Conservation (phyloP, 2,329 filamentous ascomycete genomes). For the Botrytis cinerea region DNA sequence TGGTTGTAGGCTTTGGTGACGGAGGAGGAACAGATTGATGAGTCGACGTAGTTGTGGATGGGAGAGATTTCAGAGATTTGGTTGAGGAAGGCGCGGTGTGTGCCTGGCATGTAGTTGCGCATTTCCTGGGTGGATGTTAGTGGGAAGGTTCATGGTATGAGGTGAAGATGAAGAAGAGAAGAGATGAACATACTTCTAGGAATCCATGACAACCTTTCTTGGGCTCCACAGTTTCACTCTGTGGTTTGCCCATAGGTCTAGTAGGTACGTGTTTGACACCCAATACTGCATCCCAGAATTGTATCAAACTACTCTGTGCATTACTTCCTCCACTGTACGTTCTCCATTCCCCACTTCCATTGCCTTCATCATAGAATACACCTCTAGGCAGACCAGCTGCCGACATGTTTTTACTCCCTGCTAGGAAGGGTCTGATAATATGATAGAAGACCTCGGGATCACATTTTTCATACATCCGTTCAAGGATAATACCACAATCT, state of each 20-base stretch:
- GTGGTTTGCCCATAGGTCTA: conserved; percentile 32
- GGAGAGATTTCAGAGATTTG: conserved; percentile 70
- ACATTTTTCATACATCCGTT: conserved; percentile 87
- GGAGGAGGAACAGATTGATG: conserved; percentile 47
- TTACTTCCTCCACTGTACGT: conserved; percentile 90
- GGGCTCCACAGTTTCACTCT: conserved; percentile 30
- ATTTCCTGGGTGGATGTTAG: conserved; percentile 56
- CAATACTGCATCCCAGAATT: conserved; percentile 87
- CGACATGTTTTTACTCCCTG: conserved; percentile 90
- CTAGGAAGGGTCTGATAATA: conserved; percentile 82
- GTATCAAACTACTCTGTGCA: conserved; percentile 87
- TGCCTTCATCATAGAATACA: conserved; percentile 78
- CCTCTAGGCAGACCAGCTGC: conserved; percentile 80
- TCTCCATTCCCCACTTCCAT: conserved; percentile 66
- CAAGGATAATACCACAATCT: conserved; percentile 66
- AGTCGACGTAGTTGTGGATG: conserved; percentile 66
- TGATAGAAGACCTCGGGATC: conserved; percentile 88
- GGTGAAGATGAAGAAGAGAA: neutral
- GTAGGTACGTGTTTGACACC: conserved; percentile 71
- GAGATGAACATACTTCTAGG: conserved; percentile 28
- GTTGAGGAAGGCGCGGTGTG: conserved; percentile 76
- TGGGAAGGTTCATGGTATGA: neutral
- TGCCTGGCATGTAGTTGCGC: conserved; percentile 85
- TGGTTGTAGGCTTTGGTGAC: conserved; percentile 67
- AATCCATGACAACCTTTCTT: conserved; percentile 32